Percentiles rank a stretch among this genome's conserved stretches.
Conservation (phyloP, 768 basidiomycete species). For the Russula sp. region DNA sequence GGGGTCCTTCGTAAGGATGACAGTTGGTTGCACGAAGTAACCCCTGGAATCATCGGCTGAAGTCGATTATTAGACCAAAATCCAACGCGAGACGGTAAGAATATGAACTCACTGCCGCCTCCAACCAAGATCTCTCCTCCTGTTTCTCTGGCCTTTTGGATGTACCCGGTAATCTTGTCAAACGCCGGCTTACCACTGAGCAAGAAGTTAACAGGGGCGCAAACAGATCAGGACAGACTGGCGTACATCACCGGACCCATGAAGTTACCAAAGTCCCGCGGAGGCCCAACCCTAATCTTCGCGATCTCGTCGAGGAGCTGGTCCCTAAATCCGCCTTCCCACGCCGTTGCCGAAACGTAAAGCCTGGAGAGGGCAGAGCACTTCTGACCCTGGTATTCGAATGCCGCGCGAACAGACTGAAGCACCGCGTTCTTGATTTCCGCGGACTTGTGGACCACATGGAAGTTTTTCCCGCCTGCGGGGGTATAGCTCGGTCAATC, state of each 20-base stretch:
- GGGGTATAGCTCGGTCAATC: neutral
- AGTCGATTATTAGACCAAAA: neutral
- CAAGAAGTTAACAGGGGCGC: neutral
- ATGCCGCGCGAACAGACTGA: slow-evolving; percentile 82
- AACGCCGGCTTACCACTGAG: slow-evolving; percentile 76
- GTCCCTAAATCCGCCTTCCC: slow-evolving; percentile 84
- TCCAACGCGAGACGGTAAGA: neutral
- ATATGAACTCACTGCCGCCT: slow-evolving; percentile 54
- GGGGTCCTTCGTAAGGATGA: slow-evolving; percentile 90
- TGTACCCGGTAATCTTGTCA: slow-evolving; percentile 78
- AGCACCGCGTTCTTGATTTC: slow-evolving; percentile 86
- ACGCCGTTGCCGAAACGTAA: slow-evolving; percentile 84
- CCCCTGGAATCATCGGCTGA: slow-evolving; percentile 85
- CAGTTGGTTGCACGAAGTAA: slow-evolving; percentile 90
- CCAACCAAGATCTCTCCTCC: slow-evolving; percentile 91
- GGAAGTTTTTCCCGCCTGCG: slow-evolving; percentile 92
- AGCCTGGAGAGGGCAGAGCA: slow-evolving; percentile 90
- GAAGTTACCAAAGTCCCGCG: slow-evolving; percentile 74
- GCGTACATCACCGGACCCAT: slow-evolving; percentile 92
- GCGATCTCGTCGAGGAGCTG: slow-evolving; percentile 65
- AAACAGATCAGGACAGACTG: slow-evolving; percentile 21
- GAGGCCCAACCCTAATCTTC: slow-evolving; percentile 81
- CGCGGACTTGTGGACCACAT: slow-evolving; percentile 82
- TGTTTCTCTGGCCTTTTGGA: slow-evolving; percentile 78
- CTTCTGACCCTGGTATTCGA: slow-evolving; percentile 98